Base-by-base conservation (phyloP, 169 alveolate species). In the Plasmodium malariae region DNA sequence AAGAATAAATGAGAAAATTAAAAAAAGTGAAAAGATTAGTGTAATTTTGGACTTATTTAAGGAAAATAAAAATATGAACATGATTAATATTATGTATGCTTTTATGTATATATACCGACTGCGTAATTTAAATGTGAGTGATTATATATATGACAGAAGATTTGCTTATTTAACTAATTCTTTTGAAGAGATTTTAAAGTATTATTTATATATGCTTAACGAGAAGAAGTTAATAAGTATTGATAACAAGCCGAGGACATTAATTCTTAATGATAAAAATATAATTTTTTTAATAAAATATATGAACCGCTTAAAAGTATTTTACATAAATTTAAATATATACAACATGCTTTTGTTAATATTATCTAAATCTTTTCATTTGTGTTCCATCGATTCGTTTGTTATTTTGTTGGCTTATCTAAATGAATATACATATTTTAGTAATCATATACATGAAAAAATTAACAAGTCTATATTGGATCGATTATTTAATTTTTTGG, bases 231-330 rank as follows among this genome's bases (percentile, higher is more conserved):
- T 2, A 30, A 6, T 9, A 14, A 55, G 54, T 28, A 12, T 14
- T 21, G 28, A 11, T 0, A 12, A 9, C 9, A 30, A 21, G 5
- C 9, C 9, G 5, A 40, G 78, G 45, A 78, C 65, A 3, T 0
- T 78, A 19, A 7, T 24, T n/a, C 45, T 78, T 28, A 78, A 78
- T 40, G 74, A 69, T 43, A 49, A 17, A 24, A 78, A 78, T 12
- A 43, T 78, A 14, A 62, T 63, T 1, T 63, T 78, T 40, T 30
- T 78, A 49, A 54, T 78, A n/a, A 78, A 78, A 65, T 78, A 78
- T 78, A 78, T 78, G 89, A 78, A 78, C 32, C 36, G 40, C 19
- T 65, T 78, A 37, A 78, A 78, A 78, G 28, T 78, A 49, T 78
- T 78, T 78, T 65, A 78, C 48, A n/a, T 78, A 4, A 78, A 78